phyloP scores from a whole-genome alignment of 306 rosid species.

The Prunus salicina region DNA sequence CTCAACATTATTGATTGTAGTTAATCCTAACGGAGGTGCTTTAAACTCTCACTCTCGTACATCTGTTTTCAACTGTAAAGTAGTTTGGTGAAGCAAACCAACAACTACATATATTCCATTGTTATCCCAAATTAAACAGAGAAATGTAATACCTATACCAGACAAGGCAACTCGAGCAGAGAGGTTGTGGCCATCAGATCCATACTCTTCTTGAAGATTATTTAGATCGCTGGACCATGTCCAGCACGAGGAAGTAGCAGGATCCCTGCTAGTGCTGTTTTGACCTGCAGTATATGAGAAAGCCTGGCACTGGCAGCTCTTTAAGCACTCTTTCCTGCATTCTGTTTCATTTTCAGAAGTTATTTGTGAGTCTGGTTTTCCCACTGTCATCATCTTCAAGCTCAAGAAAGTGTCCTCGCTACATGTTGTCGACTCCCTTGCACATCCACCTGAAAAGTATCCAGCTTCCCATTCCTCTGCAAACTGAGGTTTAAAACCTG shows the following conservation, averaged over 20 bases:
- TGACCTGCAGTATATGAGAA: conserved; percentile 25
- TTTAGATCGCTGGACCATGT: conserved; percentile 25
- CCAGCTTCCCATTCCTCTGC: background rate
- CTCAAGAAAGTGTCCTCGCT: conserved; percentile 1
- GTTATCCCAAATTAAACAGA: too few relatives aligned
- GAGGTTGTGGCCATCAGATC: background rate
- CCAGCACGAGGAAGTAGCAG: background rate
- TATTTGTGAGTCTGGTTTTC: background rate
- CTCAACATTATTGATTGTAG: too few relatives aligned
- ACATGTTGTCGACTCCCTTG: background rate
- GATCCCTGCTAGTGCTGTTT: background rate
- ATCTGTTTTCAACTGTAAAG: too few relatives aligned
- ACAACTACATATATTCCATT: too few relatives aligned
- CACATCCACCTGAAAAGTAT: conserved; percentile 26
- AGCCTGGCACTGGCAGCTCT: conserved; percentile 22
- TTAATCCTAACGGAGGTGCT: conserved; percentile 33
- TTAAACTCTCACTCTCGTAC: too few relatives aligned
- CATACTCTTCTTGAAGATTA: conserved; percentile 25
- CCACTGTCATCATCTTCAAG: conserved; percentile 4
- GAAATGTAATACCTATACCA: too few relatives aligned
- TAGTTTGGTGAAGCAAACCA: too few relatives aligned
- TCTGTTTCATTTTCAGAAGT: background rate
- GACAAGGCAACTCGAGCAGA: conserved; percentile 6
- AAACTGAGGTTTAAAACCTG: conserved; percentile 21
- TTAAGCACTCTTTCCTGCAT: conserved; percentile 25